These are phyloP conservation scores for Fusarium sp. DNA, from an alignment of 2,329 filamentous ascomycete species.

Conservation along the genomic window DNA sequence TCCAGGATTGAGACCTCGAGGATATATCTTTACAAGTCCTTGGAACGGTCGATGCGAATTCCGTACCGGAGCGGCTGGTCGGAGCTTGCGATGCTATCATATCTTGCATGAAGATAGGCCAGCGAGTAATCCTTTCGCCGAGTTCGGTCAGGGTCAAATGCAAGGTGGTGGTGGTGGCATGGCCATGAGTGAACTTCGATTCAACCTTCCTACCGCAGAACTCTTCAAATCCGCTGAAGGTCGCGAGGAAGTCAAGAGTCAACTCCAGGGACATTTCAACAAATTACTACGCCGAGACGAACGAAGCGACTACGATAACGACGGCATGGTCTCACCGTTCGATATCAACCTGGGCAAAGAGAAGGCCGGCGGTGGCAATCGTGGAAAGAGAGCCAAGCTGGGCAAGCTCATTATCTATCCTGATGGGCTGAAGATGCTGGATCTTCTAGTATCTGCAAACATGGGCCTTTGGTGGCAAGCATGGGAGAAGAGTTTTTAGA, in stretches of 20 bases:
- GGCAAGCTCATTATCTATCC: conserved; percentile 92
- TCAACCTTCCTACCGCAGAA: conserved; percentile 79
- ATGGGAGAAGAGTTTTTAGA: conserved; percentile 71
- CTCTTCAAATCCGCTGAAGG: conserved; percentile 55
- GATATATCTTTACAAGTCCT: conserved; percentile 83
- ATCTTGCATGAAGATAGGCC: conserved; percentile 62
- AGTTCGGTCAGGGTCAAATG: conserved; percentile 46
- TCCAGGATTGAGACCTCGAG: conserved; percentile 64
- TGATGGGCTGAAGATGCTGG: conserved; percentile 94
- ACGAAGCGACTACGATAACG: conserved; percentile 52
- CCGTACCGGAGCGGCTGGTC: conserved; percentile 78
- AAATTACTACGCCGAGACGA: conserved; percentile 53
- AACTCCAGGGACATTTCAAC: conserved; percentile 56
- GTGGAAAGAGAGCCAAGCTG: conserved; percentile 88
- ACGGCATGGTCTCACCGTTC: conserved; percentile 57
- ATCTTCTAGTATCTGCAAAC: conserved; percentile 90
- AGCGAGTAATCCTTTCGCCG: conserved; percentile 60
- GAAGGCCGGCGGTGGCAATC: conserved; percentile 84
- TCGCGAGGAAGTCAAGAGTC: conserved; percentile 46
- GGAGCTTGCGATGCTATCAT: conserved; percentile 80
- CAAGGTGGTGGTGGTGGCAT: conserved; percentile 39
- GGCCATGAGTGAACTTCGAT: conserved; percentile 83
- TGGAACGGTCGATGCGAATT: conserved; percentile 93
- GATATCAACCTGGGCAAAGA: conserved; percentile 84
- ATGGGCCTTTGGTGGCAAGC: conserved; percentile 94